Evolutionary conservation across 1,284 basidiomycete genomes (phyloP), one percentile per base, ranked within the genome.

Genomic region (Fomitiporia mediterranea): DNA sequence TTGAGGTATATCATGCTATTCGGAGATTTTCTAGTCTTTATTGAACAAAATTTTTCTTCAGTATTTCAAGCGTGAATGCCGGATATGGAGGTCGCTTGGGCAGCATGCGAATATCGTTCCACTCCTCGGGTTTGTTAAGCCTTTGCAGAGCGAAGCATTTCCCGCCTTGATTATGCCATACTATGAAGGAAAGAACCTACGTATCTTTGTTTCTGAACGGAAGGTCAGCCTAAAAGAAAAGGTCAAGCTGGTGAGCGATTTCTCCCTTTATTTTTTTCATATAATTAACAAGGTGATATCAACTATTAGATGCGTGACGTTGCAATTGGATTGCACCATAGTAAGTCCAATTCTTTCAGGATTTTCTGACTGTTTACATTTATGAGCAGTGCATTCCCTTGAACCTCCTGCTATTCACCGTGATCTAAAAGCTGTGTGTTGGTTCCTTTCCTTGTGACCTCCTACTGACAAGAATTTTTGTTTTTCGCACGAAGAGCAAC

Each of bases 31-130:
- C 13, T 15, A 5, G 15, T 46, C 27, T 11, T 46, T 27, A 11
- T 2, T 11, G 27, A n/a, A 37, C 35, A 37, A 37, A 37, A 11
- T 37, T 17, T 13, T 34, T n/a, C n/a, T 34, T 2, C 28, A 49
- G 47, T 49, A 49, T 21, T 49, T 34, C 30, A 35, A 34, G 30
- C 47, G 51, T 4, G 51, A 53, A 32, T 43, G 27, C 15, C 17
- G 39, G 13, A 30, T 53, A 28, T 53, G 51, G 51, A 53, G 27
- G 23, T 32, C 38, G 11, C 23, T 53, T 4, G 39, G 30, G 13
- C n/a, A 30, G 7, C 51, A 53, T 30, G 39, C 51, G 5, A 44
- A 53, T 32, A 42, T 53, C 28, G 51, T 43, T 23, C 39, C 37
- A 30, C 39, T 53, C 13, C 39, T 42, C 15, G 51, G 51, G 17